Base-by-base conservation (phyloP, 2,329 filamentous ascomycete genomes). In the Aspergillus flavus region DNA sequence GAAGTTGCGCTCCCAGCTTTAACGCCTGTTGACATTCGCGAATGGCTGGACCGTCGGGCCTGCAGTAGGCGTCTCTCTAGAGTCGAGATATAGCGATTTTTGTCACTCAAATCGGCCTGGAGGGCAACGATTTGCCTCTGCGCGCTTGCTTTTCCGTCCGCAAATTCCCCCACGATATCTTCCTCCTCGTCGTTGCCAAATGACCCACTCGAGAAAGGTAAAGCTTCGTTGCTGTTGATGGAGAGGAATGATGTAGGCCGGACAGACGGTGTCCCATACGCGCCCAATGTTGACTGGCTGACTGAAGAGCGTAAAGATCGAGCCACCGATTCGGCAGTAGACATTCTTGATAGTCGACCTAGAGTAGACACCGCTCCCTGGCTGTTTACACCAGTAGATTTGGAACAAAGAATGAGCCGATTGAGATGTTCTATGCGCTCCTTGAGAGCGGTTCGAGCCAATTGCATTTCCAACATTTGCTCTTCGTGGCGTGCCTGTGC, bases 341-440 rank as follows among this genome's bases (percentile, higher is more conserved):
- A 91, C 71, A 88, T 85, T 53, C 89, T 84, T 11, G 85, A 84
- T 68, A 91, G 86, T 69, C 85, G 84, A 61, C 89, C 85, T 65
- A 93, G 81, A 1, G 89, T 86, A 69, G 89, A 92, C 69, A 89
- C 88, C 1, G 89, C 88, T 26, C 90, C 89, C 68, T 89, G 90
- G 36, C 83, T 85, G 77, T 99, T 99, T 61, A 99, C 95, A 6
- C 95, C 95, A 6, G 92, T 91, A 6, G 94, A 98, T 76, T 97
- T 97, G 19, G 94, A 98, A 76, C 93, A 96, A 64, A 99, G 82
- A 67, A 99, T 98, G 57, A 99, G 83, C 55, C 94, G 89, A 79
- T 98, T 99, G 54, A 99, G 84, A 78, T 99, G 95, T 75, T 97
- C 94, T 71, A 99, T 99, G 34, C 95, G 90, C 81, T 99, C 95